These are phyloP conservation scores for Clonostachys byssicola DNA, from an alignment of 2,329 filamentous ascomycete genomes.

Conservation along the genomic window DNA sequence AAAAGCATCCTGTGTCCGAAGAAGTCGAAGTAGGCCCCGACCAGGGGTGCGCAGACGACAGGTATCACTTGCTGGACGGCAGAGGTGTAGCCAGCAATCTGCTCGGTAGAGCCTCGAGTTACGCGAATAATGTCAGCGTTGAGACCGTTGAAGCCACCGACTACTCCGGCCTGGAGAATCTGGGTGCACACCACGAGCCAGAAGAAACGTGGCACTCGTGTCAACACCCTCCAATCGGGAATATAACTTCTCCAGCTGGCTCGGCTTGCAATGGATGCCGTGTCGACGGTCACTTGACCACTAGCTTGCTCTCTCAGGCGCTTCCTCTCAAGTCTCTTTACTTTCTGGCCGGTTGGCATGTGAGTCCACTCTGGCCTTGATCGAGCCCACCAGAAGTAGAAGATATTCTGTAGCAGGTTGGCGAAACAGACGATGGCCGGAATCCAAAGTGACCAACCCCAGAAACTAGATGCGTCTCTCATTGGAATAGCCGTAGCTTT, in stretches of 20 bases:
- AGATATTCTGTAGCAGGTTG: conserved; percentile 12
- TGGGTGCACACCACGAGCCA: conserved; percentile 13
- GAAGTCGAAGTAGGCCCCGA: conserved; percentile 13
- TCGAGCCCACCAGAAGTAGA: conserved; percentile 14
- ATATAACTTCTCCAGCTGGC: background rate
- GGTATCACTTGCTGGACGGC: conserved; percentile 17
- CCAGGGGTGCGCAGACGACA: conserved; percentile 12
- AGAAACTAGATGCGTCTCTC: conserved; percentile 14
- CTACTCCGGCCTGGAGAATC: conserved; percentile 12
- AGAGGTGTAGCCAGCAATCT: conserved; percentile 18
- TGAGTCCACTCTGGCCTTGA: conserved; percentile 13
- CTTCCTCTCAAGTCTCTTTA: background rate
- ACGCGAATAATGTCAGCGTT: conserved; percentile 12
- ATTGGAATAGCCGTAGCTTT: conserved; percentile 17
- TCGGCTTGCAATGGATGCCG: background rate
- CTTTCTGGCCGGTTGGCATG: conserved; percentile 11
- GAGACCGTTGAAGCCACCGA: conserved; percentile 11
- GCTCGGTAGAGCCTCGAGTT: conserved; percentile 14
- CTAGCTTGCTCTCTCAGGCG: background rate
- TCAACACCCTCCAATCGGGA: conserved; percentile 4
- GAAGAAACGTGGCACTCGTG: conserved; percentile 12
- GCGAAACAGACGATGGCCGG: conserved; percentile 11
- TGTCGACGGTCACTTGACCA: background rate
- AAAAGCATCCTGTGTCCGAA: conserved; percentile 15
- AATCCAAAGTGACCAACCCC: conserved; percentile 20